Percentiles rank a stretch among this genome's conserved stretches.
Conservation (phyloP, 305 asterid species). For the Galium porrigens region DNA sequence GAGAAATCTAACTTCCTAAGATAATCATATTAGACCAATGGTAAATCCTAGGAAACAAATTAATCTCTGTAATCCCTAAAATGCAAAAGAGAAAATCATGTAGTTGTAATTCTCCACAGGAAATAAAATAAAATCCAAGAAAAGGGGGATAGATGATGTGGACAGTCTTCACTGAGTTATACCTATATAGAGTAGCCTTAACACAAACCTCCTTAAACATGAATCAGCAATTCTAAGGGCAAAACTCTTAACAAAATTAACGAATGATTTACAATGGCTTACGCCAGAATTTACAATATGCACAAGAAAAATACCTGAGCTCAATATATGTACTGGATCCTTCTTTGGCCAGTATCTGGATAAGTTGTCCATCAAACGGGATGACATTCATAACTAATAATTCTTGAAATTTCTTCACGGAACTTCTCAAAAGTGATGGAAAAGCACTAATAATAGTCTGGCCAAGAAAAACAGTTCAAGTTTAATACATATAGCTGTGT, state of each 20-base stretch:
- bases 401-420: slow-evolving; percentile 40
- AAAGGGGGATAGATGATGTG: not conserved
- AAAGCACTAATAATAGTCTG: slow-evolving; percentile 55
- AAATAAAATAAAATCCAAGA: not conserved
- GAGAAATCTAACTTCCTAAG: not conserved
- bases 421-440: slow-evolving; percentile 67
- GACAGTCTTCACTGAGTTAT: not conserved
- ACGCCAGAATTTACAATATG: not conserved
- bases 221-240: not conserved
- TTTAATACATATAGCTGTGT: not conserved
- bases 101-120: not conserved
- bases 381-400: slow-evolving; percentile 40
- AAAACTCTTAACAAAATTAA: not conserved
- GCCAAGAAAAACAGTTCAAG: slow-evolving; percentile 13
- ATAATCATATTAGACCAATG: not conserved
- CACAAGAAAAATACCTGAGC: slow-evolving; percentile 41
- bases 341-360: slow-evolving; percentile 56
- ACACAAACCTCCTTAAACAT: not conserved
- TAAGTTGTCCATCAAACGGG: slow-evolving; percentile 52
- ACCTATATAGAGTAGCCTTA: not conserved
- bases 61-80: not conserved
- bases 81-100: not conserved
- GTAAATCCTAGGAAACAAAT: not conserved
- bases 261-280: not conserved
- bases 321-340: slow-evolving; percentile 35